A percentile compares a stretch with the other conserved stretches of the same genome.
Conservation (phyloP, 1,284 basidiomycete species). For the Peniophora sp. region DNA sequence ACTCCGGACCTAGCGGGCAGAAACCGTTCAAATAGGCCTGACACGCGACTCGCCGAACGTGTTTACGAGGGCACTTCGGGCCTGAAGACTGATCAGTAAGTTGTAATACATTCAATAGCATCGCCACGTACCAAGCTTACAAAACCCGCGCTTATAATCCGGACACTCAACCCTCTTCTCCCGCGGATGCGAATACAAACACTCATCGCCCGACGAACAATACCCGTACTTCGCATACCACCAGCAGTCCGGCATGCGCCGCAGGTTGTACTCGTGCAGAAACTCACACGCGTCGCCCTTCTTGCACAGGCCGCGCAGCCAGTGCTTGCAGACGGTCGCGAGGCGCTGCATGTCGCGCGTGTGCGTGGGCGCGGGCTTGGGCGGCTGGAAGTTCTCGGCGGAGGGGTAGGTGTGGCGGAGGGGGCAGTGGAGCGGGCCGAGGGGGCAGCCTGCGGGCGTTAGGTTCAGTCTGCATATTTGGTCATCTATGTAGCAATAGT, state of each 20-base stretch:
- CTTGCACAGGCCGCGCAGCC: slow-evolving; percentile 96
- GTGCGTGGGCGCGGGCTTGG: slow-evolving; percentile 72
- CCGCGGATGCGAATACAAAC: slow-evolving; percentile 96
- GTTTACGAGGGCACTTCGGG: slow-evolving; percentile 88
- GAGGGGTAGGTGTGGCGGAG: slow-evolving; percentile 86
- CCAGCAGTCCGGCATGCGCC: slow-evolving; percentile 99
- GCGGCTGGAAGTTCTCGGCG: slow-evolving; percentile 79
- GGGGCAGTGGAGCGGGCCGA: slow-evolving; percentile 83
- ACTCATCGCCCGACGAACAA: slow-evolving; percentile 97
- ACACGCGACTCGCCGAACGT: slow-evolving; percentile 87
- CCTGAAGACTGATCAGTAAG: slow-evolving; percentile 38
- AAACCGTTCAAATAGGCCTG: slow-evolving; percentile 91
- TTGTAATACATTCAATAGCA: slow-evolving; percentile 1
- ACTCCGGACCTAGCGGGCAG: slow-evolving; percentile 90
- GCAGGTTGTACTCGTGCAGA: slow-evolving; percentile 96
- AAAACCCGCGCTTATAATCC: slow-evolving; percentile 94
- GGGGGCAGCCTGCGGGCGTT: slow-evolving; percentile 77
- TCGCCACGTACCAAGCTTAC: slow-evolving; percentile 77
- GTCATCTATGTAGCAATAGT: slow-evolving; percentile 97
- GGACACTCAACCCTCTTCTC: slow-evolving; percentile 91
- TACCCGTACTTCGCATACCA: slow-evolving; percentile 99
- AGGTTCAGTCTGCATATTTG: slow-evolving; percentile 85
- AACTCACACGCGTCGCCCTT: slow-evolving; percentile 99
- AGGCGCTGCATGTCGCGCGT: slow-evolving; percentile 81
- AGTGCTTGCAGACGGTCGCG: slow-evolving; percentile 98